These are phyloP conservation scores for Saccharomycopsis phalli DNA, from an alignment of 1,139 yeast species.

Conservation along the genomic window DNA sequence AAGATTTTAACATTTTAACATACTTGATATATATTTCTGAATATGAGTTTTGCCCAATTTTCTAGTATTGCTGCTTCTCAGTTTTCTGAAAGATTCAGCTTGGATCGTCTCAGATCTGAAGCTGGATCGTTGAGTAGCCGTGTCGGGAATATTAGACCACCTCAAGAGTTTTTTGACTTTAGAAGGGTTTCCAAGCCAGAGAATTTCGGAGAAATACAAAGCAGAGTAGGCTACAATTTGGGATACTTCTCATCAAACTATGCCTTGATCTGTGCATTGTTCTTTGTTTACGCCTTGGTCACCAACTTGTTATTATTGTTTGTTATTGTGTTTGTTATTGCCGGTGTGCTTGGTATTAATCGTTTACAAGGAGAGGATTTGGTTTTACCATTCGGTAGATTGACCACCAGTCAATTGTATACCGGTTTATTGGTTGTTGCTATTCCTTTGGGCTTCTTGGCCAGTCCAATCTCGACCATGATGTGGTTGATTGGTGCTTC, in stretches of 20 bases:
- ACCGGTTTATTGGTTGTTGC: constrained; percentile 74
- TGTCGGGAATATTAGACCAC: constrained; percentile 70
- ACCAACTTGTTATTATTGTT: constrained; percentile 79
- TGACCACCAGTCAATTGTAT: constrained; percentile 79
- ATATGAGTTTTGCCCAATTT: constrained; percentile 14
- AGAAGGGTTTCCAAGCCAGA: constrained; percentile 86
- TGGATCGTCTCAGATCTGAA: constrained; percentile 43
- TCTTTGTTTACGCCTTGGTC: constrained; percentile 63
- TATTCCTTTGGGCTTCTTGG: constrained; percentile 83
- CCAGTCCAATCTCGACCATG: constrained; percentile 88
- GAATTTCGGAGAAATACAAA: constrained; percentile 82
- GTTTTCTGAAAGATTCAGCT: constrained; percentile 40
- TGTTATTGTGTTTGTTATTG: constrained; percentile 59
- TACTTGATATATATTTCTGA: neutral
- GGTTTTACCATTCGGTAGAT: constrained; percentile 54
- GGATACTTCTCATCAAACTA: constrained; percentile 87
- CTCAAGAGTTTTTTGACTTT: constrained; percentile 88
- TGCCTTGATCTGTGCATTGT: constrained; percentile 59
- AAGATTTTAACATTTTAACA: neutral
- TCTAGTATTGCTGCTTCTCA: constrained; percentile 27
- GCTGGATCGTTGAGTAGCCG: constrained; percentile 46
- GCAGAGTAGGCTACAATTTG: constrained; percentile 78
- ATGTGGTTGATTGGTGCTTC: constrained; percentile 98
- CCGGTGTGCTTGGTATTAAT: constrained; percentile 73
- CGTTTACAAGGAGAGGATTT: constrained; percentile 77